A percentile compares a stretch with the other conserved stretches of the same genome.
These are phyloP conservation scores for Akanthomyces lecanii DNA, from an alignment of 2,329 filamentous ascomycete genomes.

Conservation along the genomic window DNA sequence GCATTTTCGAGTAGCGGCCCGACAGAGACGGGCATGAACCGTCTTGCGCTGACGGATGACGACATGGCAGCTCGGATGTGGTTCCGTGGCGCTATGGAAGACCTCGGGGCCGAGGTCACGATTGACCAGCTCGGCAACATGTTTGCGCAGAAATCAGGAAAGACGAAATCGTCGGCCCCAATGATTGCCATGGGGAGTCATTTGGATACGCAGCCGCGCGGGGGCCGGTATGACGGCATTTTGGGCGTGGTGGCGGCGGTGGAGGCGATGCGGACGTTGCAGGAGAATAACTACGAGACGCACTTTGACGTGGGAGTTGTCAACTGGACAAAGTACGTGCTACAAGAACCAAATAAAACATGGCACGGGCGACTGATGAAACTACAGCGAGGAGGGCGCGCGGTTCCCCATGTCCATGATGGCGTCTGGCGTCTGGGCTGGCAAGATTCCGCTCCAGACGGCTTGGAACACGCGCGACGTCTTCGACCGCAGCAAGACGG, in stretches of 20 bases:
- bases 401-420: conserved; percentile 74
- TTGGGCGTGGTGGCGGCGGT: conserved; percentile 69
- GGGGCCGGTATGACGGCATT: conserved; percentile 72
- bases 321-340: conserved; percentile 66
- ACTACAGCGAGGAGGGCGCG: conserved; percentile 68
- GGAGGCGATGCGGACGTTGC: conserved; percentile 64
- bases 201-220: conserved; percentile 59
- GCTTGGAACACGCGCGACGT: conserved; percentile 63
- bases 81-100: conserved; percentile 63
- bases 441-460: conserved; percentile 54
- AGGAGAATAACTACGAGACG: conserved; percentile 62
- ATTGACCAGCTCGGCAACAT: conserved; percentile 77
- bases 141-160: conserved; percentile 67
- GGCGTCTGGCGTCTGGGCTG: conserved; percentile 75
- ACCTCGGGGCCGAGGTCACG: conserved; percentile 62
- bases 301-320: conserved; percentile 69
- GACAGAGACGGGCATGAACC: conserved; percentile 71
- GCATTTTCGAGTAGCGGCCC: not conserved
- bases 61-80: conserved; percentile 74
- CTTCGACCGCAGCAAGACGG: conserved; percentile 27
- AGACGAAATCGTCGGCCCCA: conserved; percentile 51
- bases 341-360: not conserved
- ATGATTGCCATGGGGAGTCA: conserved; percentile 67
- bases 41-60: conserved; percentile 68
- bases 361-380: not conserved